These are phyloP conservation scores for Populus hybrid DNA, from an alignment of 441 rosid genomes.

Conservation along the genomic window DNA sequence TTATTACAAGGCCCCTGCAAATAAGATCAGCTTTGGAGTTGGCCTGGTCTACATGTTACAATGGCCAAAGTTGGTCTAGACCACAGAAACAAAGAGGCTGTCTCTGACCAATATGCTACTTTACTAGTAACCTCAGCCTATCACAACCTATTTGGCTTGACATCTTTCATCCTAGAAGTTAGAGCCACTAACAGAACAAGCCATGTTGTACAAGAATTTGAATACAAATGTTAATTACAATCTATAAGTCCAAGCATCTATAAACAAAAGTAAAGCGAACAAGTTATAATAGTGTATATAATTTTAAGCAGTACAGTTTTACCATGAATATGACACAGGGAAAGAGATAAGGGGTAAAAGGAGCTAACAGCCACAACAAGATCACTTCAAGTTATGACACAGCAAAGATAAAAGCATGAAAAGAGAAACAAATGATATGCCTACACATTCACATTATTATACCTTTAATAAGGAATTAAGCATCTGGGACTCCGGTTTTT, in stretches of 20 bases:
- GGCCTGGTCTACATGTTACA: neutral
- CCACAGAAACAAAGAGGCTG: neutral
- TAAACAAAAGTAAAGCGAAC: neutral
- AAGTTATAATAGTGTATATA: neutral
- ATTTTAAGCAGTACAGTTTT: neutral
- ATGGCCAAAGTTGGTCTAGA: neutral
- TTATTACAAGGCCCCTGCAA: too few relatives aligned
- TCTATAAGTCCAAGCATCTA: neutral
- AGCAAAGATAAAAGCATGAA: neutral
- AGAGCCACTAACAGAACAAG: neutral
- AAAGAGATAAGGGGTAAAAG: neutral
- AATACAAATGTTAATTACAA: neutral
- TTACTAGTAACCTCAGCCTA: neutral
- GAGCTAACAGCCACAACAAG: neutral
- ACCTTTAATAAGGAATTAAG: conserved; percentile 69
- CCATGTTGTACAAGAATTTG: neutral
- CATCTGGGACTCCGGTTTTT: conserved; percentile 35
- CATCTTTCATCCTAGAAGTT: too few relatives aligned
- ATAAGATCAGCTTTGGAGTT: too few relatives aligned
- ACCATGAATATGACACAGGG: neutral
- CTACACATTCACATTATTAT: conserved; percentile 2
- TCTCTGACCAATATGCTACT: neutral
- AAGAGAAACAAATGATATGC: conserved; percentile 3
- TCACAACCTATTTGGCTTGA: neutral
- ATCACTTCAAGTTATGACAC: neutral